Evolutionary conservation across 2,329 filamentous ascomycete genomes (phyloP).

Genomic region (Colletotrichum endophyticum): DNA sequence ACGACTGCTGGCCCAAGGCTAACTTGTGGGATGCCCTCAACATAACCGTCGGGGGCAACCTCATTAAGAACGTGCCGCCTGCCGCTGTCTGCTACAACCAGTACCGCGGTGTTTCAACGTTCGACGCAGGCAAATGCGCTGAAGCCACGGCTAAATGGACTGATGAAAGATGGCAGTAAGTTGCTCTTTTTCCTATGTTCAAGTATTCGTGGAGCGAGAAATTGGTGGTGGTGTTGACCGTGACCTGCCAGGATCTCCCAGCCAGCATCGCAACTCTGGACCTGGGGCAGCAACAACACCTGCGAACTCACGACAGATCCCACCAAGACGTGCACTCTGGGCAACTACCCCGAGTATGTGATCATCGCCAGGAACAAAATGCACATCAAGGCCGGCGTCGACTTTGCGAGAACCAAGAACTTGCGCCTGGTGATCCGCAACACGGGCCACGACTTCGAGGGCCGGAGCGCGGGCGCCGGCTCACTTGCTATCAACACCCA

Average conservation of each 20-base stretch:
- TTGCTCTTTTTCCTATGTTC: neutral
- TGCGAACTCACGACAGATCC: conserved; percentile 39
- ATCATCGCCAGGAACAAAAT: conserved; percentile 25
- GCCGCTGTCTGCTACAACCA: conserved; percentile 47
- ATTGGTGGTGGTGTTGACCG: neutral
- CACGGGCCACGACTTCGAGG: conserved; percentile 63
- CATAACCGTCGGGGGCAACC: conserved; percentile 46
- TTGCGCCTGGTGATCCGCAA: conserved; percentile 60
- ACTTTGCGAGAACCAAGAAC: conserved; percentile 39
- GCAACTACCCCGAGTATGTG: conserved; percentile 41
- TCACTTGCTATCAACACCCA: conserved; percentile 63
- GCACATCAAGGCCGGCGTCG: conserved; percentile 34
- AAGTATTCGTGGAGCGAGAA: neutral
- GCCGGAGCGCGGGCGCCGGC: conserved; percentile 67
- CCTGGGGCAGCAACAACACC: conserved; percentile 48
- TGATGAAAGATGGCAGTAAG: conserved; percentile 42
- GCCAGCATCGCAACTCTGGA: conserved; percentile 38
- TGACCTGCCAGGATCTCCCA: conserved; percentile 27
- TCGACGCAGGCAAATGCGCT: conserved; percentile 38
- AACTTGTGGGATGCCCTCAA: conserved; percentile 51
- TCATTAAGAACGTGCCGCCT: conserved; percentile 53
- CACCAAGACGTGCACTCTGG: conserved; percentile 37
- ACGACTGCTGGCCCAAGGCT: conserved; percentile 53
- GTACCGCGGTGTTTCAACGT: conserved; percentile 31
- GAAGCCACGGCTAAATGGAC: conserved; percentile 34